These are phyloP conservation scores for Marvania coccoides DNA, from an alignment of 139 green algal species.

Conservation along the genomic window DNA sequence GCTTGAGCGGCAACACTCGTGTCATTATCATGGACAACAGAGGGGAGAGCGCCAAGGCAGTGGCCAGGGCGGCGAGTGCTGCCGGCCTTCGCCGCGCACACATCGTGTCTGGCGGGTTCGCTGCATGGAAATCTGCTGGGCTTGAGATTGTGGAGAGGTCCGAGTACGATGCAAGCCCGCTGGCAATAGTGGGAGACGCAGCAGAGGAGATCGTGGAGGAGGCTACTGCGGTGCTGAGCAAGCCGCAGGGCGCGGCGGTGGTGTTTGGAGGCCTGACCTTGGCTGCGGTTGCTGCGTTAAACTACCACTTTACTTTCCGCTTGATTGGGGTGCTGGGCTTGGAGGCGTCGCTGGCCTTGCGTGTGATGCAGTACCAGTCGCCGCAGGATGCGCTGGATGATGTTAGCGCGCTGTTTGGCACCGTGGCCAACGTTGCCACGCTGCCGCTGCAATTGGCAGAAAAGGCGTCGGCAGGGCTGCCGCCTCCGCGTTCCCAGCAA, in stretches of 20 bases:
- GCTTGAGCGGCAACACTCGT: conserved; percentile 1
- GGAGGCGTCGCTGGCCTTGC: conserved; percentile 15
- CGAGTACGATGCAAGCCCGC: conserved; percentile 19
- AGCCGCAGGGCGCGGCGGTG: not conserved
- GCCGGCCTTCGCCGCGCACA: conserved; percentile 14
- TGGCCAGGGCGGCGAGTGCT: conserved; percentile 13
- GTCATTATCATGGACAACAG: conserved; percentile 26
- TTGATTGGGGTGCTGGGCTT: conserved; percentile 44
- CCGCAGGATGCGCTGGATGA: conserved; percentile 27
- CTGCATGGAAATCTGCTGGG: conserved; percentile 22
- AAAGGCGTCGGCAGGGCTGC: not conserved
- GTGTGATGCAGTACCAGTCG: conserved; percentile 18
- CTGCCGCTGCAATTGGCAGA: not conserved
- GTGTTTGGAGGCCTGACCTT: not conserved
- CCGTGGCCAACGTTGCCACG: not conserved
- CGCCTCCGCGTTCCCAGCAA: not conserved
- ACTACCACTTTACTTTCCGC: conserved; percentile 34
- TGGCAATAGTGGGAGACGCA: conserved; percentile 31
- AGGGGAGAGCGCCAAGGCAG: conserved; percentile 13
- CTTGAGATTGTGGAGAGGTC: conserved; percentile 16
- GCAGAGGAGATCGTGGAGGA: conserved; percentile 21
- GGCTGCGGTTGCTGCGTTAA: conserved; percentile 8
- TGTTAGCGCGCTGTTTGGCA: not conserved
- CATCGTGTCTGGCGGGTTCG: conserved; percentile 34
- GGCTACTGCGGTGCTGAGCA: not conserved